Base-by-base conservation (phyloP, 2,329 filamentous ascomycete genomes). In the Phyllosticta ampelicida region DNA sequence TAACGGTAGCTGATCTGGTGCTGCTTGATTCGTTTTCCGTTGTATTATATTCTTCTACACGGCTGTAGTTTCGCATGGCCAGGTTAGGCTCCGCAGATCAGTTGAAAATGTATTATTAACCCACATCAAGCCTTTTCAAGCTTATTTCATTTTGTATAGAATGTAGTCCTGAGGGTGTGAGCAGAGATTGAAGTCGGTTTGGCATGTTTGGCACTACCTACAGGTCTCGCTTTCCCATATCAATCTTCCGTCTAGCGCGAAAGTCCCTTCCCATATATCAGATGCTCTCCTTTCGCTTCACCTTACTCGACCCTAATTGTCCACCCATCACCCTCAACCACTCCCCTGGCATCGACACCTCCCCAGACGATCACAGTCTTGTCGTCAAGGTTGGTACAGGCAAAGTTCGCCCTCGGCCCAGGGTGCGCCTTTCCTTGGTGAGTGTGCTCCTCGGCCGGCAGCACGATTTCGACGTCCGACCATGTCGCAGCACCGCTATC, bases 271-370 rank as follows among this genome's bases (percentile, higher is more conserved):
- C 23, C 23, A 8, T 26, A 3, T 26, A 26, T 26, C 23, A 8
- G 8, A 3, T 4, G 23, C 23, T 26, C 23, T 26, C 23, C 23
- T 26, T 26, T 3, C 8, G 23, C 23, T 11, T 36, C 9, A 6
- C 26, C 51, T 61, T 59, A 74, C 55, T 71, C 67, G 49, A 75
- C 61, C 48, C 60, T 67, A 5, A 76, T 69, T n/a, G 75, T 61
- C 75, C 75, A 76, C 5, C 73, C 74, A 67, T 76, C 74, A 3
- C 74, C 73, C 30, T 75, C 70, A 23, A 67, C 66, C 60, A 74
- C 70, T 0, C 74, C 73, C 56, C 71, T 74, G 0, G 74, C 72
- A 65, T 75, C 70, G 16, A 72, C 60, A 1, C 75, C 75, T 49
- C 74, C 74, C 73, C 73, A 76, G 13, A 76, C 64, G 2, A 75